A percentile compares a stretch with the other conserved stretches of the same genome.
These are phyloP conservation scores for Gleditsia sinensis DNA, from an alignment of 306 rosid genomes.

Conservation along the genomic window DNA sequence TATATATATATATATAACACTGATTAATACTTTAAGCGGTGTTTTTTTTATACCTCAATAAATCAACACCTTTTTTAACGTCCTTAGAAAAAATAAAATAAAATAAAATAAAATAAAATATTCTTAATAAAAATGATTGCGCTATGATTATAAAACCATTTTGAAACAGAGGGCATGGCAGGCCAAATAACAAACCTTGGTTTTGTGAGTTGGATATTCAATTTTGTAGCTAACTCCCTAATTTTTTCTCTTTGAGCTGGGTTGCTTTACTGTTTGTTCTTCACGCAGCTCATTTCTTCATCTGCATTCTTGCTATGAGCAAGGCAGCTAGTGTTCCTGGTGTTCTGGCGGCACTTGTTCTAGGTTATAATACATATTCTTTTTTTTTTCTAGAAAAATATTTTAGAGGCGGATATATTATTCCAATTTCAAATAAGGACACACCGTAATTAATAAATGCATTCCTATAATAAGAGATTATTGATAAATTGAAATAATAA, in stretches of 20 bases:
- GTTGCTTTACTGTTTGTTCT: constrained; percentile 73
- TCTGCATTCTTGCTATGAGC: constrained; percentile 90
- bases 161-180: constrained; percentile 93
- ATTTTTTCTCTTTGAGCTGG: constrained; percentile 74
- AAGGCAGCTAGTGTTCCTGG: constrained; percentile 89
- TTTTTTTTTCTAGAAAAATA: constrained; percentile 89
- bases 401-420: too few relatives aligned
- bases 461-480: too few relatives aligned
- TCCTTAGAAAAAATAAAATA: too few relatives aligned
- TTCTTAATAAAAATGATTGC: too few relatives aligned
- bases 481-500: too few relatives aligned
- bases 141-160: constrained; percentile 72
- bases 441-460: too few relatives aligned
- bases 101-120: too few relatives aligned
- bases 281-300: constrained; percentile 75
- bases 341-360: constrained; percentile 67
- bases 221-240: constrained; percentile 54
- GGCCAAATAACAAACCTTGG: constrained; percentile 84
- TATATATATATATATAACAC: too few relatives aligned
- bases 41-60: too few relatives aligned
- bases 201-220: constrained; percentile 78
- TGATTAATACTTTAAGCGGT: too few relatives aligned
- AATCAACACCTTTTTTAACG: too few relatives aligned
- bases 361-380: constrained; percentile 81
- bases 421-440: too few relatives aligned